Evolutionary conservation across 164 flowering plant species (phyloP).

Genomic region (Brasenia schreberi): DNA sequence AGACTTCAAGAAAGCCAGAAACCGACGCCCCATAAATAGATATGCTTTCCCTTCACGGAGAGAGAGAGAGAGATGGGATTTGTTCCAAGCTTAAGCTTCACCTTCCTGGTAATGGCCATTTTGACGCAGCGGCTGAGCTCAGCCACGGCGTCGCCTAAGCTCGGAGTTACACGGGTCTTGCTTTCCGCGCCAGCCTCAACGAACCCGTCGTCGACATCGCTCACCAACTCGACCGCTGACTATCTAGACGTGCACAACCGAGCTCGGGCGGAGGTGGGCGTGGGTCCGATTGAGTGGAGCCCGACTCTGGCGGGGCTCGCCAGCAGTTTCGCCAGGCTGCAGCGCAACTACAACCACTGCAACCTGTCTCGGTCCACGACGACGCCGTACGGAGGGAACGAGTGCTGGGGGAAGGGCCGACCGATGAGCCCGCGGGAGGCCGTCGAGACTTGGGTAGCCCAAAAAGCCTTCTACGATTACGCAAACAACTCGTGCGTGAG

Average conservation of each 20-base stretch:
- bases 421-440: constrained; percentile 29
- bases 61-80: neutral
- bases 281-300: constrained; percentile 50
- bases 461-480: constrained; percentile 41
- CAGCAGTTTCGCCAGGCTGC: constrained; percentile 29
- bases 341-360: constrained; percentile 40
- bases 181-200: neutral
- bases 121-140: neutral
- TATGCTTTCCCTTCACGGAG: no score
- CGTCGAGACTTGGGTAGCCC: constrained; percentile 44
- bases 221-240: constrained; percentile 15
- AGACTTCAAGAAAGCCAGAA: no score
- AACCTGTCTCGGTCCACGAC: constrained; percentile 28
- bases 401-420: constrained; percentile 26
- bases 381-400: constrained; percentile 48
- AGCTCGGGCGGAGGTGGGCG: constrained; percentile 45
- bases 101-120: neutral
- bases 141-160: neutral
- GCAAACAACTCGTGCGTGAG: constrained; percentile 31
- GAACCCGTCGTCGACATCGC: neutral
- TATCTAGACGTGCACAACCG: constrained; percentile 50
- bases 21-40: no score
- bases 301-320: constrained; percentile 25
- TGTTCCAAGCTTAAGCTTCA: neutral
- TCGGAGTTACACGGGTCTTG: neutral